Evolutionary conservation across 1,284 basidiomycete genomes (phyloP).

Genomic region (Puccinia triticina): DNA sequence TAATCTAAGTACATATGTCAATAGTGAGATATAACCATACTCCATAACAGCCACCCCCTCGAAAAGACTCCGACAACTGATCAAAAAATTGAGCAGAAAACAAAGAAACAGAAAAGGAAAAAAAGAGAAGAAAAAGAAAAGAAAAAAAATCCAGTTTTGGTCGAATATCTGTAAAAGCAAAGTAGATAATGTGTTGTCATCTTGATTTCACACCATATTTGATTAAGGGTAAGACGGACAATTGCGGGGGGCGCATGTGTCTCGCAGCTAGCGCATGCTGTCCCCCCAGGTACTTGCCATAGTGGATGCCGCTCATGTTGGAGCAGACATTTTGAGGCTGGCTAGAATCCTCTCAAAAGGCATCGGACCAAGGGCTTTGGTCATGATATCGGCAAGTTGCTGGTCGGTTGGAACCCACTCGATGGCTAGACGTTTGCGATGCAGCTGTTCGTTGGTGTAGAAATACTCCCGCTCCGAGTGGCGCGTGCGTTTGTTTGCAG

Average conservation of each 20-base stretch:
- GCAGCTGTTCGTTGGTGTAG: conserved; percentile 2
- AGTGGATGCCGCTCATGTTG: not conserved
- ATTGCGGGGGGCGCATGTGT: conserved; percentile 1
- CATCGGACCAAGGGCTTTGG: conserved; percentile 15
- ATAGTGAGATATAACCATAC: too few relatives aligned
- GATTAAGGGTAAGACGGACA: not conserved
- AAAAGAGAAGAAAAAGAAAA: too few relatives aligned
- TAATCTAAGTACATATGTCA: not conserved
- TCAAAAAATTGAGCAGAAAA: conserved; percentile 9
- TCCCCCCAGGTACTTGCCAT: conserved; percentile 6
- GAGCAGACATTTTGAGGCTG: not conserved
- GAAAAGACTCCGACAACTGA: not conserved
- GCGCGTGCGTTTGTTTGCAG: not conserved
- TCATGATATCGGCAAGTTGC: conserved; percentile 22
- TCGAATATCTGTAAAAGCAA: too few relatives aligned
- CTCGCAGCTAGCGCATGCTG: conserved; percentile 12
- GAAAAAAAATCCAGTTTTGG: too few relatives aligned
- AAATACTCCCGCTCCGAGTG: not conserved
- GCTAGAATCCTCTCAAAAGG: conserved; percentile 7
- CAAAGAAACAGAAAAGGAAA: conserved; percentile 4
- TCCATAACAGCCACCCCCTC: conserved; percentile 10
- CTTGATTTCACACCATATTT: not conserved
- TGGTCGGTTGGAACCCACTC: not conserved
- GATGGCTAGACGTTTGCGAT: not conserved
- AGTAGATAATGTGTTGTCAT: not conserved